These are phyloP conservation scores for Penicillium sp. DNA, from an alignment of 2,329 filamentous ascomycete genomes.

Conservation along the genomic window DNA sequence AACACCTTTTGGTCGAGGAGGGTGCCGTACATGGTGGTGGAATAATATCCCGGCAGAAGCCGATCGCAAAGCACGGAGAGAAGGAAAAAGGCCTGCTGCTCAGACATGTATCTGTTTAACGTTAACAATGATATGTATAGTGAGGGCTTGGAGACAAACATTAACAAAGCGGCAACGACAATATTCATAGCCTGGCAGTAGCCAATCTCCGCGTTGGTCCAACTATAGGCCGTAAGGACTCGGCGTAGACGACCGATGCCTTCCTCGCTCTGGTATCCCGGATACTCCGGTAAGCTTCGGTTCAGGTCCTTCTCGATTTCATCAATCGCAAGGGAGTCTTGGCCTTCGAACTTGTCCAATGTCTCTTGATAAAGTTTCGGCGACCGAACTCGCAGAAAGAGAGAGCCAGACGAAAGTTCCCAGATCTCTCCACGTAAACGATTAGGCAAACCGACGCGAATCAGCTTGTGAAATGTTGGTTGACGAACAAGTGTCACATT, in stretches of 20 bases:
- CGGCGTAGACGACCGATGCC: conserved; percentile 86
- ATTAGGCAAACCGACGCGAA: conserved; percentile 92
- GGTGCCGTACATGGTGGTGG: conserved; percentile 98
- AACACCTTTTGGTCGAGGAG: conserved; percentile 96
- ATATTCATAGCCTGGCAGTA: conserved; percentile 99
- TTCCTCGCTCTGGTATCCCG: conserved; percentile 94
- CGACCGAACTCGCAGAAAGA: conserved; percentile 83
- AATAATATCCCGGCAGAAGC: conserved; percentile 94
- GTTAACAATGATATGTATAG: conserved; percentile 17
- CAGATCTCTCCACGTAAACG: conserved; percentile 90
- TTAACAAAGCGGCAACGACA: conserved; percentile 93
- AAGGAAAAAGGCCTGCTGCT: conserved; percentile 91
- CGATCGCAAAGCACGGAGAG: conserved; percentile 90
- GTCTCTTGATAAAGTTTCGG: conserved; percentile 84
- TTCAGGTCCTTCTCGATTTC: conserved; percentile 99
- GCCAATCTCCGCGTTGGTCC: conserved; percentile 91
- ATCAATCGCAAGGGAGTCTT: conserved; percentile 91
- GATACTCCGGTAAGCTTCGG: conserved; percentile 92
- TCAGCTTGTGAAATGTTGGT: conserved; percentile 96
- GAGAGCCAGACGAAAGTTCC: conserved; percentile 89
- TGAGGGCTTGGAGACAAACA: conserved; percentile 52
- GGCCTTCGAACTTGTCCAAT: conserved; percentile 75
- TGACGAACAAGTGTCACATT: conserved; percentile 91
- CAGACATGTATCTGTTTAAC: conserved; percentile 79
- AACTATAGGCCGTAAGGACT: conserved; percentile 95